These are phyloP conservation scores for Cryptosporidium sp. DNA, from an alignment of 169 alveolate species.

Conservation along the genomic window DNA sequence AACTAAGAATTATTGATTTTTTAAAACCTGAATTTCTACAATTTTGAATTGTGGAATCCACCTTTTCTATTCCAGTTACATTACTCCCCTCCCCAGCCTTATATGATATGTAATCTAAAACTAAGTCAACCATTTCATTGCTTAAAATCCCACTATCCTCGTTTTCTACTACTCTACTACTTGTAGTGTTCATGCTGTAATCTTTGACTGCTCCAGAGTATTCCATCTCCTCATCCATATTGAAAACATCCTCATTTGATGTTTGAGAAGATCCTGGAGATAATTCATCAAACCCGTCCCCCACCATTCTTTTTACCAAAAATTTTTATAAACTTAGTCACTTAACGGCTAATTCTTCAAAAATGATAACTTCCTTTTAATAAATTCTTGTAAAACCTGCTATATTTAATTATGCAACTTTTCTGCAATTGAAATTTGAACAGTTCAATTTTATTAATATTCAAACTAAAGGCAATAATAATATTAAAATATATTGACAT, in stretches of 20 bases:
- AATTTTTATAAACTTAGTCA: neutral
- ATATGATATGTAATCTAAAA: slow-evolving; percentile 54
- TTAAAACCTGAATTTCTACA: slow-evolving; percentile 59
- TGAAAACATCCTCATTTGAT: slow-evolving; percentile 49
- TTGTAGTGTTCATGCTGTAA: neutral
- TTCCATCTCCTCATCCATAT: slow-evolving; percentile 32
- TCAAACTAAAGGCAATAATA: too few relatives aligned
- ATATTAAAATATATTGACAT: neutral
- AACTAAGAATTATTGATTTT: slow-evolving; percentile 18
- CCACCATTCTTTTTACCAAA: neutral
- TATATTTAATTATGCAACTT: too few relatives aligned
- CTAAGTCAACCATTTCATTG: slow-evolving; percentile 36
- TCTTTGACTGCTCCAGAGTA: slow-evolving; percentile 11
- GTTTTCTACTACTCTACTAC: neutral
- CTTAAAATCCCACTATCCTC: slow-evolving; percentile 14
- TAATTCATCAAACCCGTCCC: slow-evolving; percentile 1
- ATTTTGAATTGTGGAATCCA: slow-evolving; percentile 43
- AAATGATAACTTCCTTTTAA: neutral
- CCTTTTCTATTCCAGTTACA: slow-evolving; percentile 32
- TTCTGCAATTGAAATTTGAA: too few relatives aligned
- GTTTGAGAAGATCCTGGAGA: slow-evolving; percentile 31
- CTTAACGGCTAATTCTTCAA: neutral
- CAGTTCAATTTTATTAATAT: too few relatives aligned
- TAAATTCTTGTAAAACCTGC: neutral
- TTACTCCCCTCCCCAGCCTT: slow-evolving; percentile 32